Evolutionary conservation across 805 yeast species (phyloP).

Genomic region (Nakazawaea ishiwadae): DNA sequence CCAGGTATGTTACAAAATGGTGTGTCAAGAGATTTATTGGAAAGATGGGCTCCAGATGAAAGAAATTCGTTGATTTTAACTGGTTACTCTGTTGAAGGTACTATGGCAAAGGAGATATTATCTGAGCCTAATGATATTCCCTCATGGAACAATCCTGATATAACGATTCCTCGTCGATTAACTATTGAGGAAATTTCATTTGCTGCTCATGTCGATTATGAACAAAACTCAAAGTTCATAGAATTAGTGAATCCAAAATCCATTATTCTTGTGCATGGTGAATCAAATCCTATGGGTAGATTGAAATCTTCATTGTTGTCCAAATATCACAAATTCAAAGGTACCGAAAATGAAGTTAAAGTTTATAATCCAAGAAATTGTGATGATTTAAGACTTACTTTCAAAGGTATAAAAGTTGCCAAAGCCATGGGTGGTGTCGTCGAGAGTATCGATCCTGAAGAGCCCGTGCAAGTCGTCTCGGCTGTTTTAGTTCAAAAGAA

Average conservation of each 20-base stretch:
- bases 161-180: slow-evolving; percentile 80
- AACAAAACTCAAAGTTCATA: slow-evolving; percentile 87
- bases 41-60: slow-evolving; percentile 97
- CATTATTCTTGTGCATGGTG: slow-evolving; percentile 94
- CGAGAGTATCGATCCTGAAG: slow-evolving; percentile 31
- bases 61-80: slow-evolving; percentile 84
- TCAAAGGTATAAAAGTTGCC: slow-evolving; percentile 81
- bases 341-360: slow-evolving; percentile 84
- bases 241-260: slow-evolving; percentile 81
- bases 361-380: slow-evolving; percentile 93
- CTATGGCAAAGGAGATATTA: slow-evolving; percentile 87
- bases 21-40: slow-evolving; percentile 83
- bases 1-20: slow-evolving; percentile 99
- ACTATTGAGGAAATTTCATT: slow-evolving; percentile 91
- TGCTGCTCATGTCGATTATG: slow-evolving; percentile 99
- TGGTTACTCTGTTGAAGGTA: slow-evolving; percentile 98
- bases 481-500: slow-evolving; percentile 92
- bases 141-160: slow-evolving; percentile 73
- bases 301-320: slow-evolving; percentile 87
- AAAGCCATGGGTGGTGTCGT: slow-evolving; percentile 58
- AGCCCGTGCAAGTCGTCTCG: slow-evolving; percentile 41
- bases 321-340: slow-evolving; percentile 74
- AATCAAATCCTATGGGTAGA: slow-evolving; percentile 97
- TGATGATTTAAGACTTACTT: slow-evolving; percentile 68
- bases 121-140: slow-evolving; percentile 91